phyloP scores from a whole-genome alignment of 225 moss, liverwort and hornwort genomes.

The Polytrichum formosum region DNA sequence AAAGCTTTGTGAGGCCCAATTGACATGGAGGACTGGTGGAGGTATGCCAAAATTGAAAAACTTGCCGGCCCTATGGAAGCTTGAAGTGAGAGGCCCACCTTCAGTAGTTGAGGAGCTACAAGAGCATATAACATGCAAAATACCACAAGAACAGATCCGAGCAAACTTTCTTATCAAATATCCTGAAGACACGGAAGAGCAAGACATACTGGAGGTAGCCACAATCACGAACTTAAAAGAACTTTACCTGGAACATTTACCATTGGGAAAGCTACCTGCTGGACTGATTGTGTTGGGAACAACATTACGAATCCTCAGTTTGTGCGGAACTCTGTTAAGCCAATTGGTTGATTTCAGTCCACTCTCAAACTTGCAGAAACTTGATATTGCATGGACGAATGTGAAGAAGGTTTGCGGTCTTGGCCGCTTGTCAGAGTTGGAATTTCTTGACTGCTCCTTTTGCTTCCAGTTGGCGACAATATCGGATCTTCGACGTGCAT shows the following conservation, averaged over 20 bases:
- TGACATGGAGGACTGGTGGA: slow-evolving; percentile 3
- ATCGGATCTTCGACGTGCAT: slow-evolving; percentile 5
- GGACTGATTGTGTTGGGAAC: neutral
- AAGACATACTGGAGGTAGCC: neutral
- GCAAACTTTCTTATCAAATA: too few species aligned
- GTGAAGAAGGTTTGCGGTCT: slow-evolving; percentile 7
- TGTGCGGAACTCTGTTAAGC: neutral
- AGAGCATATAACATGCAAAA: too few species aligned
- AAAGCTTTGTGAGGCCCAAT: neutral
- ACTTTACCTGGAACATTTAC: neutral
- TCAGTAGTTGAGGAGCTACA: too few species aligned
- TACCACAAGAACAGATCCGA: too few species aligned
- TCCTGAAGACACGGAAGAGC: neutral
- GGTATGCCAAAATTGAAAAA: slow-evolving; percentile 9
- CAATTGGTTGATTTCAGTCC: slow-evolving; percentile 9
- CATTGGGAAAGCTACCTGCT: neutral
- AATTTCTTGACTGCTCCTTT: neutral
- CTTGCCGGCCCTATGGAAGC: neutral
- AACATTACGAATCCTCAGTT: neutral
- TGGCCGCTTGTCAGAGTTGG: slow-evolving; percentile 1
- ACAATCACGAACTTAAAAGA: neutral
- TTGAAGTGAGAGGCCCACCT: neutral
- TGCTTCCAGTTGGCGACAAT: slow-evolving; percentile 17
- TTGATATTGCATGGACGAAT: slow-evolving; percentile 4
- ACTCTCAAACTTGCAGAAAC: neutral